Conservation (phyloP, 2,329 filamentous ascomycete genomes). For the Trichoderma aggressivum region DNA sequence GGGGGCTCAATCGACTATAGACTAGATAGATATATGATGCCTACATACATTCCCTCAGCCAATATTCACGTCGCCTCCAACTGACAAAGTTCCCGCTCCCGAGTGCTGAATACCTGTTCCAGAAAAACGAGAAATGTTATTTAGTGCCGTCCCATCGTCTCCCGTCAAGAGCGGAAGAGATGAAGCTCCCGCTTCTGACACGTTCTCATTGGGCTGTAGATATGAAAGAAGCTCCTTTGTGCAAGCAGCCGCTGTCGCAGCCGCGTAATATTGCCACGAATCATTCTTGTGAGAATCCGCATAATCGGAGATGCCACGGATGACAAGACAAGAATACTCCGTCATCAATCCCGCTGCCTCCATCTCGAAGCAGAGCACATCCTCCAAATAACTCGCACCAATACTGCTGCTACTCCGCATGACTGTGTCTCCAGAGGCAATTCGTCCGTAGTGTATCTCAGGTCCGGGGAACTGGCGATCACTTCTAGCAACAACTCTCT, state of each 20-base stretch:
- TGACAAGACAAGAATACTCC: constrained; percentile 22
- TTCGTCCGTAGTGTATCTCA: constrained; percentile 22
- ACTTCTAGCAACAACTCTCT: neutral
- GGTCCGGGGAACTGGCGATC: neutral
- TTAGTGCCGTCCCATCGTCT: neutral
- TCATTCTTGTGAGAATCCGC: constrained; percentile 27
- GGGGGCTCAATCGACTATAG: no score
- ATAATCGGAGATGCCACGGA: constrained; percentile 26
- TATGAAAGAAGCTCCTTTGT: constrained; percentile 21
- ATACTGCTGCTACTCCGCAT: neutral
- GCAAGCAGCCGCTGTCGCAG: constrained; percentile 21
- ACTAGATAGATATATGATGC: no score
- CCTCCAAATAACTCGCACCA: neutral
- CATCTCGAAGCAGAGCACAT: constrained; percentile 20
- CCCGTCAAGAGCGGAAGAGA: neutral
- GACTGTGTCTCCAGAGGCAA: constrained; percentile 22
- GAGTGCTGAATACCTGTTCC: neutral
- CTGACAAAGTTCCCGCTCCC: neutral
- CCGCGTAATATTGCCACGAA: constrained; percentile 23
- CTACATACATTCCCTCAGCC: neutral
- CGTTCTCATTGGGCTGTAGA: neutral
- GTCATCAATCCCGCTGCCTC: constrained; percentile 24
- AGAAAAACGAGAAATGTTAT: neutral
- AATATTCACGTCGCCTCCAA: neutral
- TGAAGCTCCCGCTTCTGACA: neutral